Evolutionary conservation across 768 basidiomycete species (phyloP).

Genomic region (Russula vinacea): DNA sequence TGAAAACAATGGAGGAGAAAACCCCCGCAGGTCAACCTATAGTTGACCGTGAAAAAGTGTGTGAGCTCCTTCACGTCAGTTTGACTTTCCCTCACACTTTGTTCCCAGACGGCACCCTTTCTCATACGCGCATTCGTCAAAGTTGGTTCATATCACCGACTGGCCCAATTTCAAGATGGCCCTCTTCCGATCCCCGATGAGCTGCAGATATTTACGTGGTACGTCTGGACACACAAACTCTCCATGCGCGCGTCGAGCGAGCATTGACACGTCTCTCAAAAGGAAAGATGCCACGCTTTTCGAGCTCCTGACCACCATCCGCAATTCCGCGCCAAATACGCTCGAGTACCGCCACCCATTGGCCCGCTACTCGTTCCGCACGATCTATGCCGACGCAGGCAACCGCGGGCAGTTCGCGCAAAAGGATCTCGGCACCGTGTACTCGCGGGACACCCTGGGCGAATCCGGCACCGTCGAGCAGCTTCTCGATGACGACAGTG

Average conservation of each 20-base stretch:
- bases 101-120: slow-evolving; percentile 67
- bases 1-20: slow-evolving; percentile 38
- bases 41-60: slow-evolving; percentile 59
- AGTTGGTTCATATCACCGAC: slow-evolving; percentile 72
- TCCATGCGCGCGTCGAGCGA: not conserved
- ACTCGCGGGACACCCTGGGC: slow-evolving; percentile 80
- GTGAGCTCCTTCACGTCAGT: not conserved
- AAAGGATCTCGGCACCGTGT: slow-evolving; percentile 79
- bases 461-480: slow-evolving; percentile 67
- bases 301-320: slow-evolving; percentile 74
- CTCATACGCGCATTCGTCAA: slow-evolving; percentile 80
- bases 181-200: slow-evolving; percentile 75
- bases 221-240: slow-evolving; percentile 24
- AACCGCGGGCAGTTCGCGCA: slow-evolving; percentile 67
- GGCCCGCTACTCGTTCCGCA: slow-evolving; percentile 76
- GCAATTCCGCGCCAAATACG: slow-evolving; percentile 63
- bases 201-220: slow-evolving; percentile 82
- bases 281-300: slow-evolving; percentile 84
- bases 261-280: slow-evolving; percentile 1
- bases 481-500: slow-evolving; percentile 38
- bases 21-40: slow-evolving; percentile 47
- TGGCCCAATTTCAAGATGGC: slow-evolving; percentile 73
- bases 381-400: slow-evolving; percentile 71
- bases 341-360: slow-evolving; percentile 78
- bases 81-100: not conserved